Base-by-base conservation (phyloP, 2,329 filamentous ascomycete species). In the Verticillium longisporum region DNA sequence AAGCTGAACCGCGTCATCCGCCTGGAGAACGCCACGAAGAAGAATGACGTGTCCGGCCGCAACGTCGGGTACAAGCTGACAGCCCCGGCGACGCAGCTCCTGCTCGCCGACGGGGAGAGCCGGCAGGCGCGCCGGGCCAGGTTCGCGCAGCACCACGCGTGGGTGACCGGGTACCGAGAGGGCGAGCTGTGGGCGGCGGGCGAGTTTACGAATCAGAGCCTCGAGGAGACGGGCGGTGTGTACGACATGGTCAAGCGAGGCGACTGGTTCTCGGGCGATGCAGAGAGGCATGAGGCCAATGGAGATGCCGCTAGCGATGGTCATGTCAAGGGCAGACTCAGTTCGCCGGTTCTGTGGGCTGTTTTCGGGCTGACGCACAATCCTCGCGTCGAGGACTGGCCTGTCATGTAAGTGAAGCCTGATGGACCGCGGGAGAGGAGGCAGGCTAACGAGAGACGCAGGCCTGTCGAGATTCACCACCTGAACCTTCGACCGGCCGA, bases 191-290 rank as follows among this genome's bases (percentile, higher is more conserved):
- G 75, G 74, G 80, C 79, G 1, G 80, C 78, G 3, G 80, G 80
- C 7, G 77, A 80, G 66, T 82, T 77, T 58, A 82, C 80, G 2
- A 82, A 82, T 62, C 80, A 82, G 71, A 80, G 78, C 62, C 71
- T 68, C 2, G 68, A 65, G 45, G 80, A 76, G 62, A 68, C 65
- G 14, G 77, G 75, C 3, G 80, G 80, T 4, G 78, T 82, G 10
- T 70, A 71, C 56, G 76, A 75, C 61, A 81, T 81, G 79, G 74
- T 79, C 2, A 70, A 72, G 63, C 70, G 80, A 33, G 76, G 76
- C 0, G 79, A 82, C 60, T 78, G 76, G 75, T 80, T 82, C 36
- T 10, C 45, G 58, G 72, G 70, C 5, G 71, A 73, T 6, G 69
- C 67, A 21, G 64, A 62, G 21, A 34, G 33, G 26, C 6, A 33